These are phyloP conservation scores for Flaveria bidentis DNA, from an alignment of 129 eudicot genomes.

Conservation along the genomic window DNA sequence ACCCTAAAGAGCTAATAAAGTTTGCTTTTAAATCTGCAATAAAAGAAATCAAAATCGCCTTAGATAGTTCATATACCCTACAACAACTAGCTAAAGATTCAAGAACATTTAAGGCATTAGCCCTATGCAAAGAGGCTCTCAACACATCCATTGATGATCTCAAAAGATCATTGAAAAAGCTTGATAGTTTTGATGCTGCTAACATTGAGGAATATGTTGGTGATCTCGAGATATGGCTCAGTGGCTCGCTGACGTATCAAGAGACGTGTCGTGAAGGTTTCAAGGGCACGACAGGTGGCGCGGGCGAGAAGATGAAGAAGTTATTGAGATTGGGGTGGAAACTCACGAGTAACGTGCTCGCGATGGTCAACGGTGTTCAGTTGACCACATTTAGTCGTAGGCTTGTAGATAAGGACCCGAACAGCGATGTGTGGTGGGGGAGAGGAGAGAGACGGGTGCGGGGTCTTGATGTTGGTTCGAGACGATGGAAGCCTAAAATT, in stretches of 20 bases:
- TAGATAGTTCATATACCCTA: conserved; percentile 37
- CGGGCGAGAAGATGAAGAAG: conserved; percentile 52
- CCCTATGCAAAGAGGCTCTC: conserved; percentile 52
- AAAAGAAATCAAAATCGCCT: conserved; percentile 30
- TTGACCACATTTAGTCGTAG: conserved; percentile 18
- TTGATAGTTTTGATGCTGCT: conserved; percentile 30
- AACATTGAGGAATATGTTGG: conserved; percentile 36
- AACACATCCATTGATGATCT: conserved; percentile 58
- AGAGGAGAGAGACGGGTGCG: conserved; percentile 19
- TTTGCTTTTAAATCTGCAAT: conserved; percentile 42
- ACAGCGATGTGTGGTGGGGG: conserved; percentile 38
- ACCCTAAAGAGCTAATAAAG: conserved; percentile 59
- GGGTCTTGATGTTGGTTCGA: conserved; percentile 23
- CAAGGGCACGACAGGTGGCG: conserved; percentile 60
- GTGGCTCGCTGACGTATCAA: conserved; percentile 62
- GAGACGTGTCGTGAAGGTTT: conserved; percentile 78
- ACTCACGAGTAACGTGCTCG: conserved; percentile 62
- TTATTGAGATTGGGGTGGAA: conserved; percentile 36
- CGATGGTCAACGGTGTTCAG: conserved; percentile 50
- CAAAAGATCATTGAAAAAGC: conserved; percentile 50
- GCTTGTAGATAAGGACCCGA: conserved; percentile 23
- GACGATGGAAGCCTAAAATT: conserved; percentile 33
- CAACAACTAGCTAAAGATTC: conserved; percentile 51
- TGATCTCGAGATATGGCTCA: conserved; percentile 71
- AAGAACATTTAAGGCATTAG: conserved; percentile 42